Evolutionary conservation across 2,329 filamentous ascomycete species (phyloP).

Genomic region (Penicillium sp.): DNA sequence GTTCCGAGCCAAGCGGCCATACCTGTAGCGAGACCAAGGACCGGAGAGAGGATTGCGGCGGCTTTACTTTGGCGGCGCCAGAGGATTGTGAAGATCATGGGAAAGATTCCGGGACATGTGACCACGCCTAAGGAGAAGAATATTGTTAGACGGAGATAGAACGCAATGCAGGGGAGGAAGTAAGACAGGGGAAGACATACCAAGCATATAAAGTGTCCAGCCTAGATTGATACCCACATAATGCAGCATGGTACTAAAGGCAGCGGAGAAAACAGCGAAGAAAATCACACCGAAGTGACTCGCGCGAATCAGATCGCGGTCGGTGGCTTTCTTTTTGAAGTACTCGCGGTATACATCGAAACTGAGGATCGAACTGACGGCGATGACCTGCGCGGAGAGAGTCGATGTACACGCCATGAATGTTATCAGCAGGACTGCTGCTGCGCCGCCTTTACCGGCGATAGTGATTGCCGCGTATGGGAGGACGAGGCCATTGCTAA

Average conservation of each 20-base stretch:
- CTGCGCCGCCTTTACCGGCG: constrained; percentile 40
- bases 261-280: constrained; percentile 52
- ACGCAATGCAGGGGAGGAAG: not conserved
- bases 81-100: constrained; percentile 53
- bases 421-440: constrained; percentile 37
- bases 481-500: constrained; percentile 38
- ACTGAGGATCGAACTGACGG: constrained; percentile 53
- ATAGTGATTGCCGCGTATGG: constrained; percentile 41
- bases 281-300: constrained; percentile 54
- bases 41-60: constrained; percentile 51
- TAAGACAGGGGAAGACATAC: constrained; percentile 13
- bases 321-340: constrained; percentile 46
- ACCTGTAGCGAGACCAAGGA: constrained; percentile 52
- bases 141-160: not conserved
- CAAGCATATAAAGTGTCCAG: constrained; percentile 56
- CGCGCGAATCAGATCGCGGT: constrained; percentile 51
- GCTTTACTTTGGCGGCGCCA: constrained; percentile 51
- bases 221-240: constrained; percentile 55
- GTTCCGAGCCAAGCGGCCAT: constrained; percentile 54
- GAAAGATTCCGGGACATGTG: constrained; percentile 54
- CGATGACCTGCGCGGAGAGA: constrained; percentile 53
- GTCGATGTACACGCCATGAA: constrained; percentile 49
- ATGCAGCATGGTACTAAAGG: constrained; percentile 53
- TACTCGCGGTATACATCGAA: constrained; percentile 56
- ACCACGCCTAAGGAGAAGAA: constrained; percentile 42